These are phyloP conservation scores for Kwoniella botswanensis DNA, from an alignment of 768 basidiomycete genomes.

Conservation along the genomic window DNA sequence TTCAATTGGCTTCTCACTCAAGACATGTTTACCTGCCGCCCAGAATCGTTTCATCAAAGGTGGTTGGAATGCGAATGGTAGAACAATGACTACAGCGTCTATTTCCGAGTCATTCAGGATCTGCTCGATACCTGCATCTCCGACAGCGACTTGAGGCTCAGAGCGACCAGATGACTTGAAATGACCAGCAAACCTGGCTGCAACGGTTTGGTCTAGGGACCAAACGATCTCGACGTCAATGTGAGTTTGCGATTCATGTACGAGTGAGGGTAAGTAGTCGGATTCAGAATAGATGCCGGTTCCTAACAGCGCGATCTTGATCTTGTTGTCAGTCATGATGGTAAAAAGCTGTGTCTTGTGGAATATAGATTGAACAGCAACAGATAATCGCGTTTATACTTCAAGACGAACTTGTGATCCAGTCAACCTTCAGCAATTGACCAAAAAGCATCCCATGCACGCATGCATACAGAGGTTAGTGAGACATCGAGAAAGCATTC, in stretches of 20 bases:
- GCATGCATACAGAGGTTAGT: too few relatives aligned
- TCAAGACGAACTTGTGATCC: too few relatives aligned
- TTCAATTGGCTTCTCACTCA: slow-evolving; percentile 3
- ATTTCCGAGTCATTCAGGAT: slow-evolving; percentile 3
- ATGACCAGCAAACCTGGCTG: neutral
- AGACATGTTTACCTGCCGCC: slow-evolving; percentile 6
- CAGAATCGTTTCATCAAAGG: slow-evolving; percentile 7
- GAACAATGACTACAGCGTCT: neutral
- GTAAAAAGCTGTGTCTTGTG: too few relatives aligned
- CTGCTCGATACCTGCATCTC: slow-evolving; percentile 7
- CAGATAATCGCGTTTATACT: too few relatives aligned
- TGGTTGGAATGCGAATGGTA: slow-evolving; percentile 1
- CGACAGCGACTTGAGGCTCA: slow-evolving; percentile 3
- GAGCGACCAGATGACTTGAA: slow-evolving; percentile 1
- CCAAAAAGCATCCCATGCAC: too few relatives aligned
- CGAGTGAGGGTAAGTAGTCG: slow-evolving; percentile 4
- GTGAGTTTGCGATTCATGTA: neutral
- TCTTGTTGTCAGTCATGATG: slow-evolving; percentile 1
- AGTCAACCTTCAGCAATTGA: too few relatives aligned
- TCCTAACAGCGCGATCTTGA: slow-evolving; percentile 9
- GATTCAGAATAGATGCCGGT: slow-evolving; percentile 2
- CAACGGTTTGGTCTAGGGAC: neutral
- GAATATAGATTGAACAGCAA: too few relatives aligned
- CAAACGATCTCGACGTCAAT: neutral
- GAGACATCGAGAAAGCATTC: too few relatives aligned